Base-by-base conservation (phyloP, 352 stramenopile genomes). In the Phytopythium chamaehyphon region DNA sequence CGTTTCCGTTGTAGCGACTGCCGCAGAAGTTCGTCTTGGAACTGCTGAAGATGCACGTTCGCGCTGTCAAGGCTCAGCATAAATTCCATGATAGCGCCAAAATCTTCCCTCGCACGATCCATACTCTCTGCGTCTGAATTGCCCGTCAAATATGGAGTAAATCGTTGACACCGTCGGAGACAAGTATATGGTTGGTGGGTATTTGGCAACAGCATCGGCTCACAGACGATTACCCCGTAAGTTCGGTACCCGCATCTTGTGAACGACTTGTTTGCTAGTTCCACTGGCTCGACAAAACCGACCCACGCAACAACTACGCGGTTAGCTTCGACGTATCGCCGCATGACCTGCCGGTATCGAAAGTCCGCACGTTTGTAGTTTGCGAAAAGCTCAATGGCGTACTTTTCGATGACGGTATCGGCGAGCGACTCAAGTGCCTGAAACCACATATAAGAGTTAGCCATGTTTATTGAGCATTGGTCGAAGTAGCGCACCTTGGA, bases 291-390 rank as follows among this genome's bases (percentile, higher is more conserved):
- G 23, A 76, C 55, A 43, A 69, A 72, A 6, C 73, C 64, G 8
- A 68, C 64, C 61, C 76, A 78, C 16, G 83, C 73, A n/a, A 85
- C 67, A 36, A 83, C 43, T 6, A 82, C 61, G 18, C 73, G 73
- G 36, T 80, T 66, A 11, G 65, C 47, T 42, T 83, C 71, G 2
- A 76, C 71, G 59, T 71, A 82, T 6, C 73, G 71, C 2, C 73
- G 66, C 23, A 83, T 37, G 48, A 85, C 69, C 44, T 85, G 69
- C 56, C 78, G 67, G 9, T 80, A 59, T 21, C 66, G 56, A 42
- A 85, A 76, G 38, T 75, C 59, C 1, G 53, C 59, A 8, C 50
- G 51, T 0, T 54, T 57, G 1, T 54, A 55, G 40, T 71, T 68
- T 7, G 63, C 57, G 18, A 58, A 58, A 18, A 71, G 40, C 24